Conservation (phyloP, 2,329 filamentous ascomycete genomes). For the Calonectria montana region DNA sequence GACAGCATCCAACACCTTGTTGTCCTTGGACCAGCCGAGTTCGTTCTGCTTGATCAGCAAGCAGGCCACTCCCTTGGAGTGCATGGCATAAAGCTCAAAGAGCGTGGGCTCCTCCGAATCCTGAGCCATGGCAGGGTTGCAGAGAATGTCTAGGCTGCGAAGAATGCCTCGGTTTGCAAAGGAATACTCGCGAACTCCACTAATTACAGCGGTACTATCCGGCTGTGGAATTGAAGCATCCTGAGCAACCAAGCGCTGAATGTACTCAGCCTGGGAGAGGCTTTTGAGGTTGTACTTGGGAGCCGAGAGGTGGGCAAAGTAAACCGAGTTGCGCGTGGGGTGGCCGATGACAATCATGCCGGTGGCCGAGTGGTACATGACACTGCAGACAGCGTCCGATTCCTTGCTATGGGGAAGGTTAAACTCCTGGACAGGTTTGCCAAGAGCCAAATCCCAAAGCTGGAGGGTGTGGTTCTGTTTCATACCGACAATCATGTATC, state of each 20-base stretch:
- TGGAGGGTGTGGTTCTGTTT: conserved; percentile 99
- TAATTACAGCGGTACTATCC: conserved; percentile 96
- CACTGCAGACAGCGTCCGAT: conserved; percentile 96
- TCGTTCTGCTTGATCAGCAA: conserved; percentile 88
- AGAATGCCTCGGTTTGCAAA: conserved; percentile 88
- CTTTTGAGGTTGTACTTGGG: conserved; percentile 88
- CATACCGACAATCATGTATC: conserved; percentile 97
- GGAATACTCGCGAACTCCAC: conserved; percentile 94
- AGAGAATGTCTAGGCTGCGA: conserved; percentile 89
- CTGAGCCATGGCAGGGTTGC: conserved; percentile 72
- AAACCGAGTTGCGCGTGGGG: conserved; percentile 96
- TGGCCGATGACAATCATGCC: conserved; percentile 96
- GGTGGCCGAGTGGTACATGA: conserved; percentile 91
- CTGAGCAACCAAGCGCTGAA: conserved; percentile 79
- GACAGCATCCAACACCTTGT: conserved; percentile 84
- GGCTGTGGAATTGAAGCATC: conserved; percentile 82
- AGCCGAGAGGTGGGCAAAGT: conserved; percentile 94
- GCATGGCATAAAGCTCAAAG: conserved; percentile 97
- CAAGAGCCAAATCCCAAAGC: conserved; percentile 95
- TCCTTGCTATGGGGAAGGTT: conserved; percentile 96
- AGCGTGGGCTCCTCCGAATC: conserved; percentile 77
- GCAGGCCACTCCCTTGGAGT: conserved; percentile 96
- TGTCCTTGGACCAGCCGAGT: conserved; percentile 90
- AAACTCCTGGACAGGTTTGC: conserved; percentile 96
- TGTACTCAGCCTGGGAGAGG: conserved; percentile 89